A percentile compares a stretch with the other conserved stretches of the same genome.
Conservation (phyloP, 805 yeast genomes). For the Metahyphopichia silvanorum region DNA sequence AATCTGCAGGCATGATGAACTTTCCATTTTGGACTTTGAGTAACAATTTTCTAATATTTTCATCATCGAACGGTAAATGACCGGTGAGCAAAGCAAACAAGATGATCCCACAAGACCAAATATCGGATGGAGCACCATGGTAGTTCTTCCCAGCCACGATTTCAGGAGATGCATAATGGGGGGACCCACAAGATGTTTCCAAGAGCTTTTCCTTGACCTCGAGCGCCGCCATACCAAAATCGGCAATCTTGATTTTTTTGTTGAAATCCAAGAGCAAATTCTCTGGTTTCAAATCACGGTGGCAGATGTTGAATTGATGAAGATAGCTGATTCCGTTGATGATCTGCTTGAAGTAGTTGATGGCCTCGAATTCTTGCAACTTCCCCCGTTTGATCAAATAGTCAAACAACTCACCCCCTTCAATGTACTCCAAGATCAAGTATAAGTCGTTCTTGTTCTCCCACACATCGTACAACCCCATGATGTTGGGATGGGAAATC, state of each 20-base stretch:
- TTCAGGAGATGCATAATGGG: constrained; percentile 98
- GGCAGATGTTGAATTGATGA: constrained; percentile 84
- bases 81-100: constrained; percentile 92
- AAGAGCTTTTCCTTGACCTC: constrained; percentile 78
- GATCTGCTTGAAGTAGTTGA: constrained; percentile 83
- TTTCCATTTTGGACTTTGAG: constrained; percentile 89
- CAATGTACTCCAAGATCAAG: constrained; percentile 90
- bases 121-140: constrained; percentile 96
- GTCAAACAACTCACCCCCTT: constrained; percentile 96
- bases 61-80: constrained; percentile 95
- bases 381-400: constrained; percentile 85
- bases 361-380: constrained; percentile 85
- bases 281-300: constrained; percentile 84
- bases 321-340: constrained; percentile 80
- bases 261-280: constrained; percentile 76
- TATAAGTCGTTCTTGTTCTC: constrained; percentile 80
- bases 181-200: constrained; percentile 97
- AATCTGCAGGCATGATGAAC: constrained; percentile 75
- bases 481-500: constrained; percentile 71
- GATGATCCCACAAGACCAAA: constrained; percentile 98
- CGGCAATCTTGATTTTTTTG: constrained; percentile 92
- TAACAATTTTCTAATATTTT: constrained; percentile 81
- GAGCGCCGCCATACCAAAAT: constrained; percentile 98
- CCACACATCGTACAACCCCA: constrained; percentile 83
- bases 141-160: constrained; percentile 92